These are phyloP conservation scores for Phytophthora nicotianae DNA, from an alignment of 352 stramenopile genomes.

Conservation along the genomic window DNA sequence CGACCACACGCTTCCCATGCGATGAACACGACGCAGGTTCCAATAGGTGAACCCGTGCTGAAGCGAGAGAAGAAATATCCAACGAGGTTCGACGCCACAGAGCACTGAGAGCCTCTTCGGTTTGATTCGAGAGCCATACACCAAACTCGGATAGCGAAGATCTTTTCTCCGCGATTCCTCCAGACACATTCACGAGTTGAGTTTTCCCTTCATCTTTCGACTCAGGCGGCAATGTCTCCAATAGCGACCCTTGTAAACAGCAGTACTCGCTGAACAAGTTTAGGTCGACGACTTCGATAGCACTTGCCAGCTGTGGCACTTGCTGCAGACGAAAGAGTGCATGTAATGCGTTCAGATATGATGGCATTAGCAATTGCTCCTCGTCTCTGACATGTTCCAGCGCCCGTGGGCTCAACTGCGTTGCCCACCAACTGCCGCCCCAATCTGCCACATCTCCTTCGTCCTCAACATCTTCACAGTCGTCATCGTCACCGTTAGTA, in stretches of 20 bases:
- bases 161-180: constrained; percentile 13
- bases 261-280: constrained; percentile 47
- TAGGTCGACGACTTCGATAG: constrained; percentile 49
- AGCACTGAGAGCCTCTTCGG: constrained; percentile 44
- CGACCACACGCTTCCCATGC: not conserved
- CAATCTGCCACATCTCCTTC: constrained; percentile 31
- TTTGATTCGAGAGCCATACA: constrained; percentile 51
- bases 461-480: constrained; percentile 27
- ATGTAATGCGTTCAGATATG: constrained; percentile 57
- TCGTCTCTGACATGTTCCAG: constrained; percentile 43
- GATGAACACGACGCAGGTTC: constrained; percentile 7
- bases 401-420: constrained; percentile 32
- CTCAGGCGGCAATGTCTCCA: not conserved
- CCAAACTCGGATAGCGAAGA: constrained; percentile 33
- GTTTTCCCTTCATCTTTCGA: not conserved
- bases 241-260: constrained; percentile 7
- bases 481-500: constrained; percentile 14
- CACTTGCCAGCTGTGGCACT: constrained; percentile 37
- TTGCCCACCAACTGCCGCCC: constrained; percentile 42
- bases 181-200: constrained; percentile 3
- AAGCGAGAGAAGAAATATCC: constrained; percentile 42
- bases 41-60: constrained; percentile 42
- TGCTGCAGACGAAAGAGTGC: constrained; percentile 64
- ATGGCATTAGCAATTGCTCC: constrained; percentile 37
- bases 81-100: constrained; percentile 42